Evolutionary conservation across 305 asterid genomes (phyloP).

Genomic region (Fraxinus velutina): DNA sequence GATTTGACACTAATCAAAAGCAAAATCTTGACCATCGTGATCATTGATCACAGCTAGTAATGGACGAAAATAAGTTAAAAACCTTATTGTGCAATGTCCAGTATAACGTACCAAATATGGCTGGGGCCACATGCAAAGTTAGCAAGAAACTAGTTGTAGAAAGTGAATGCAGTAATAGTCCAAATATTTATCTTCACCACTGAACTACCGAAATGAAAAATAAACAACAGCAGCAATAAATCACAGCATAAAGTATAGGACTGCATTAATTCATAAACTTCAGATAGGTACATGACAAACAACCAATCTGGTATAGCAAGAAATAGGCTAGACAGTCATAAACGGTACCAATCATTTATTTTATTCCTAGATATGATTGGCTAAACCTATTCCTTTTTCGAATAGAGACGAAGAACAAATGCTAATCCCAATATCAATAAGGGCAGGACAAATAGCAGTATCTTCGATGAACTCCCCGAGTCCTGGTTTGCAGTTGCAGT

Average conservation of each 20-base stretch:
- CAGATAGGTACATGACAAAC: background rate
- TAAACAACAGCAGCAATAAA: background rate
- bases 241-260: background rate
- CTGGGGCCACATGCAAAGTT: background rate
- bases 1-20: background rate
- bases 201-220: background rate
- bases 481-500: slow-evolving; percentile 1
- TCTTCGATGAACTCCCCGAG: slow-evolving; percentile 28
- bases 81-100: background rate
- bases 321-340: background rate
- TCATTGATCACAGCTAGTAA: background rate
- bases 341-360: background rate
- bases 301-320: background rate
- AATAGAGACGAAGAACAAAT: slow-evolving; percentile 24
- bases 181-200: background rate
- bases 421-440: slow-evolving; percentile 39
- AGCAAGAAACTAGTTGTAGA: background rate
- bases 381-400: slow-evolving; percentile 18
- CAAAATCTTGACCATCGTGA: background rate
- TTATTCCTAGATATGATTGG: background rate
- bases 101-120: background rate
- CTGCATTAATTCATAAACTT: background rate
- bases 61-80: background rate
- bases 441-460: slow-evolving; percentile 34
- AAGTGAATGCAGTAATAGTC: background rate